Base-by-base conservation (phyloP, 208 protist species). In the Crithidia brevicula region DNA sequence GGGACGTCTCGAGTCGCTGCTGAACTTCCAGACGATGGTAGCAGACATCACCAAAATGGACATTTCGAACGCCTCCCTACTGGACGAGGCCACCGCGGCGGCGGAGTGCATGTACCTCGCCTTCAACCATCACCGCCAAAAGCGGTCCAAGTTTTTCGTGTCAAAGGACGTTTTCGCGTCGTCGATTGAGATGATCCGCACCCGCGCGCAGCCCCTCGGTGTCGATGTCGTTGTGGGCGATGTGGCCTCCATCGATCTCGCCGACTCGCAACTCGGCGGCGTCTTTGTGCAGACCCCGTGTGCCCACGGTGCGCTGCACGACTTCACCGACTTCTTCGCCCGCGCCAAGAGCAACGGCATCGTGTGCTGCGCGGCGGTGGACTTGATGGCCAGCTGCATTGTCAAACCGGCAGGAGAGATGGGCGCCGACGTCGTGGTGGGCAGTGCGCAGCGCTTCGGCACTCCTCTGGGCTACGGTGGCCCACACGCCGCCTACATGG, bases 11-110 rank as follows among this genome's bases (percentile, higher is more conserved):
- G 98, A 99, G 83, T 96, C 94, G 20, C 81, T 99, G 7, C 83
- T 99, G 30, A 99, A 98, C 82, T 99, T 97, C 72, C 98, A 99
- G 82, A 98, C 97, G 3, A 95, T 99, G 86, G 78, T 99, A 23
- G 63, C 66, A 3, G 98, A 99, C 68, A 65, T 99, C 23, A 99
- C 98, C 28, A 96, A 88, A 54, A 80, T 99, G 69, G 82, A 87
- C 67, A 77, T 99, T 20, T 76, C 97, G 25, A 99, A 99, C 80
- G 93, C 97, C n/a, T 99, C 97, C 4, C 88, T 99, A 3, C 87
- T 99, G 0, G 98, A 99, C 80, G 86, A 99, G 69, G 89, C 89
- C 5, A 94, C 85, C 13, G 89, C 89, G 13, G 79, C 70, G 23
- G 65, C 58, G 9, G 89, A 94, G 67, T 77, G 81, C 52, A 91